Evolutionary conservation across 192 early-diverging fungal species (phyloP).

Genomic region (Coemansia aciculifera): DNA sequence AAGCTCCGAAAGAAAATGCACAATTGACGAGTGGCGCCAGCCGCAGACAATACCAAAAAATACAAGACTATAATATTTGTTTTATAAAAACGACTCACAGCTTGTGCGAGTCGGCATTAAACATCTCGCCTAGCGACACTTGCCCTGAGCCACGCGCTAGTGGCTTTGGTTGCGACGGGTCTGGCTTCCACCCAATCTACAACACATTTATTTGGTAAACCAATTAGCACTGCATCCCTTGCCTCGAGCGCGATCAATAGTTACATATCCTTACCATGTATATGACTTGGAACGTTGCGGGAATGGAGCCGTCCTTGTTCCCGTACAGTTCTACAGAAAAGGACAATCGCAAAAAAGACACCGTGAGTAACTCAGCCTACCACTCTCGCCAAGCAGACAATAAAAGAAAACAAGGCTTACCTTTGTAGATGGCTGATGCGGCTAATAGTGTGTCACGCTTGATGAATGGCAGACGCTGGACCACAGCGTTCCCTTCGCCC

Average conservation of each 20-base stretch:
- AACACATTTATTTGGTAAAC: background rate
- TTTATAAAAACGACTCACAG: slow-evolving; percentile 14
- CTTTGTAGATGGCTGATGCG: slow-evolving; percentile 83
- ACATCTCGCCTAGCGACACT: slow-evolving; percentile 74
- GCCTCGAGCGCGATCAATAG: background rate
- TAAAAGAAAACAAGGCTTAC: slow-evolving; percentile 44
- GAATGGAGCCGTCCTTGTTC: slow-evolving; percentile 81
- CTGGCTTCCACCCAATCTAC: slow-evolving; percentile 93
- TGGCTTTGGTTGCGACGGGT: slow-evolving; percentile 80
- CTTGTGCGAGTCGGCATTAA: slow-evolving; percentile 40
- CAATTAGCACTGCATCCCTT: background rate
- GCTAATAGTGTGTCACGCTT: slow-evolving; percentile 84
- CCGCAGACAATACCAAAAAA: slow-evolving; percentile 8
- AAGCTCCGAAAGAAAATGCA: slow-evolving; percentile 12
- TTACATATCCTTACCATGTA: slow-evolving; percentile 51
- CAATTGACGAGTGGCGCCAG: background rate
- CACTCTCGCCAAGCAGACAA: background rate
- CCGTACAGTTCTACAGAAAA: slow-evolving; percentile 74
- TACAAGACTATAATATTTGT: background rate
- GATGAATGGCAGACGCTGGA: slow-evolving; percentile 67
- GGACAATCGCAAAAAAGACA: background rate
- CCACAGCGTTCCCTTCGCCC: slow-evolving; percentile 92
- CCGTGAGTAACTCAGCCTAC: background rate
- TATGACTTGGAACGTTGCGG: slow-evolving; percentile 91
- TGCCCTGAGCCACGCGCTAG: slow-evolving; percentile 76